phyloP scores from a whole-genome alignment of 1,284 basidiomycete genomes.

The Golubevia pallescens region DNA sequence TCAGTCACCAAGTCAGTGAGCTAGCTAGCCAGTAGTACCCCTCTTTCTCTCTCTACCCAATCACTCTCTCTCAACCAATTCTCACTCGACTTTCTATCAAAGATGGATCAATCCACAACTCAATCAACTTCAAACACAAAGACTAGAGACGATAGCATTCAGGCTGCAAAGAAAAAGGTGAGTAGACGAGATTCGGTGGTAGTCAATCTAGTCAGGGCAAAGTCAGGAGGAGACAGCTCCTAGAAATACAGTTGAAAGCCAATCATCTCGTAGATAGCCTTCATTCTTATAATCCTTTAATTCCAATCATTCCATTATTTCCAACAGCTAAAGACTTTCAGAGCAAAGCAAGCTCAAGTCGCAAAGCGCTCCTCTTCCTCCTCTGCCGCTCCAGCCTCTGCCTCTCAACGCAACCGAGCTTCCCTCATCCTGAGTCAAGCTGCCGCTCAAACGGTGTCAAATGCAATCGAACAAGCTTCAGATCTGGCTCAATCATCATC shows the following conservation, averaged over 20 bases:
- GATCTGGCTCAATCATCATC: slow-evolving; percentile 10
- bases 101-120: not conserved
- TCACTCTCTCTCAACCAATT: no score
- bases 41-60: not conserved
- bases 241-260: no score
- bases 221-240: no score
- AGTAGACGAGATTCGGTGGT: no score
- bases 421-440: slow-evolving; percentile 11
- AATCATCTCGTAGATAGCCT: no score
- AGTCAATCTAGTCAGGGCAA: no score
- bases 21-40: no score
- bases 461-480: slow-evolving; percentile 8
- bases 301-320: not conserved
- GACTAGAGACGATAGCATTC: slow-evolving; percentile 34
- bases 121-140: not conserved
- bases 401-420: slow-evolving; percentile 20
- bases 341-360: slow-evolving; percentile 47
- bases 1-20: no score
- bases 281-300: not conserved
- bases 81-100: not conserved
- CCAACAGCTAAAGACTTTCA: slow-evolving; percentile 43
- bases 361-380: slow-evolving; percentile 26
- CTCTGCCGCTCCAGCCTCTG: not conserved
- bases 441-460: slow-evolving; percentile 3
- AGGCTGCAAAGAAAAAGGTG: slow-evolving; percentile 49